These are phyloP conservation scores for Saturnispora silvae DNA, from an alignment of 805 yeast genomes.

Conservation along the genomic window DNA sequence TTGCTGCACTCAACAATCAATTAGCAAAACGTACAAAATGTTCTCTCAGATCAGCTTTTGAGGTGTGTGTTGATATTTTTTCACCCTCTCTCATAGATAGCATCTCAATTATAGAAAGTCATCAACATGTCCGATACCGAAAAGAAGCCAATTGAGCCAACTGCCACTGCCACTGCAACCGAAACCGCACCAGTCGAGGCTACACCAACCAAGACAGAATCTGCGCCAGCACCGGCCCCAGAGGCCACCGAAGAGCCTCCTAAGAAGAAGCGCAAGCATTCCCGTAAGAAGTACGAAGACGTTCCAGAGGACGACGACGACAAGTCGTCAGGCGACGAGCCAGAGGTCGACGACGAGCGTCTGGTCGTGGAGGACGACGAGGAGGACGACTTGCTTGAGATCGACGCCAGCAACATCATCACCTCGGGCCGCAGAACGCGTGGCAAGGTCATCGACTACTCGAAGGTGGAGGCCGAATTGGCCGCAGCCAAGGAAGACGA, in stretches of 20 bases:
- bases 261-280: slow-evolving; percentile 15
- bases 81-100: too few relatives aligned
- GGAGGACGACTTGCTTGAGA: slow-evolving; percentile 71
- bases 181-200: too few relatives aligned
- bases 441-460: slow-evolving; percentile 78
- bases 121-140: too few relatives aligned
- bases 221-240: not conserved
- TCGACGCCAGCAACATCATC: slow-evolving; percentile 75
- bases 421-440: slow-evolving; percentile 83
- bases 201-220: not conserved
- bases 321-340: slow-evolving; percentile 24
- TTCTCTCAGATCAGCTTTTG: too few relatives aligned
- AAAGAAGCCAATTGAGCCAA: too few relatives aligned
- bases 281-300: slow-evolving; percentile 17
- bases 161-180: too few relatives aligned
- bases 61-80: too few relatives aligned
- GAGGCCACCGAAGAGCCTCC: slow-evolving; percentile 1
- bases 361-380: slow-evolving; percentile 54
- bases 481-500: slow-evolving; percentile 26
- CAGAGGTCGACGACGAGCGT: slow-evolving; percentile 39
- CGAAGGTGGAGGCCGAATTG: slow-evolving; percentile 66
- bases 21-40: too few relatives aligned
- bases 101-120: too few relatives aligned
- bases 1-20: too few relatives aligned
- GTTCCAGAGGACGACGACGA: slow-evolving; percentile 13